Conservation (phyloP, 768 basidiomycete species). For the Lactarius indigo region DNA sequence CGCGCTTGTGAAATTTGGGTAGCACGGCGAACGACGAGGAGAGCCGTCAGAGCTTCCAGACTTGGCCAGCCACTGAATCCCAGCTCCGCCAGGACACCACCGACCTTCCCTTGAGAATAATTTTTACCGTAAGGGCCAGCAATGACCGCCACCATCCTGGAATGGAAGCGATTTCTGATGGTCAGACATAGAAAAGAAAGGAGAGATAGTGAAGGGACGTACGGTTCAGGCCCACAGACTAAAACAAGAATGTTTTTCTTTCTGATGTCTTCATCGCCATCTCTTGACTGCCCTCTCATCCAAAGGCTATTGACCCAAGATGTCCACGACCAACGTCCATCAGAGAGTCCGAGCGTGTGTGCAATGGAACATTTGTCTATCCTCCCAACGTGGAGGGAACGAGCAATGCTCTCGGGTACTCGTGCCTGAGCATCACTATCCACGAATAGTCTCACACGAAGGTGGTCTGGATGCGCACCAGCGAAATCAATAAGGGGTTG, state of each 20-base stretch:
- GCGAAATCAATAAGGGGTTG: constrained; percentile 50
- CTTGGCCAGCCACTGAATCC: constrained; percentile 58
- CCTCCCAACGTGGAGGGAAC: constrained; percentile 45
- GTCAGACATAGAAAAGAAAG: constrained; percentile 2
- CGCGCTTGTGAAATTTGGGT: not conserved
- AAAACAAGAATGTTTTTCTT: constrained; percentile 53
- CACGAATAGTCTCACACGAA: constrained; percentile 61
- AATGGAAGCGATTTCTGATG: constrained; percentile 8
- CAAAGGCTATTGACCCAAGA: constrained; percentile 21
- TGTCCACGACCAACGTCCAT: constrained; percentile 33
- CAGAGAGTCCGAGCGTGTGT: constrained; percentile 36
- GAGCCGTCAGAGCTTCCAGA: constrained; percentile 56
- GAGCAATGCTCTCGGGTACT: constrained; percentile 20
- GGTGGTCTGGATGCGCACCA: constrained; percentile 47
- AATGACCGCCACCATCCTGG: constrained; percentile 71
- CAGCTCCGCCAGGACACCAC: constrained; percentile 61
- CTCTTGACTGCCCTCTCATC: constrained; percentile 2
- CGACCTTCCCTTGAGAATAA: constrained; percentile 68
- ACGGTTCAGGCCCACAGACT: constrained; percentile 85
- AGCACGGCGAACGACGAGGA: not conserved
- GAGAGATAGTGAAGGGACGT: constrained; percentile 31
- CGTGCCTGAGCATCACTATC: constrained; percentile 37
- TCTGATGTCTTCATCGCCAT: constrained; percentile 1
- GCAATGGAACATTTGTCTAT: constrained; percentile 52
- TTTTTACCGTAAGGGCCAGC: constrained; percentile 76